Conservation (phyloP, 2,329 filamentous ascomycete genomes). For the Colletotrichum sojae region DNA sequence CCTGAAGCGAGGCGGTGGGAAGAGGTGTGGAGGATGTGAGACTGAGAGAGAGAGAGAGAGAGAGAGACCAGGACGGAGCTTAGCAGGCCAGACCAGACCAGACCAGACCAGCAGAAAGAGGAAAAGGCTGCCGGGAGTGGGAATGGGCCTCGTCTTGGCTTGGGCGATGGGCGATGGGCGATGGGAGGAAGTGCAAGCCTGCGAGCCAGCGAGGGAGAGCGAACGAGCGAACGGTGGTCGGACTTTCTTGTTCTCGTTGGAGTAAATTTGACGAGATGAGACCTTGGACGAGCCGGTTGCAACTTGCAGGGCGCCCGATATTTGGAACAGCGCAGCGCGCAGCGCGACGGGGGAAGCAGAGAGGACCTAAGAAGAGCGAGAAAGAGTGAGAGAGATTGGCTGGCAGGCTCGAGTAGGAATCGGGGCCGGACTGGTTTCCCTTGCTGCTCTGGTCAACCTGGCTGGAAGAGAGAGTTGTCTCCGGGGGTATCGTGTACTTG, state of each 20-base stretch:
- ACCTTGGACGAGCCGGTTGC: conserved; percentile 43
- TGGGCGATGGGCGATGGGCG: conserved; percentile 30
- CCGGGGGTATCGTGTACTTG: conserved; percentile 37
- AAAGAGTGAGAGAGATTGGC: conserved; percentile 3
- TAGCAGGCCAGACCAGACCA: conserved; percentile 3
- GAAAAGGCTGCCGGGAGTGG: conserved; percentile 31
- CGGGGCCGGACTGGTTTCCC: conserved; percentile 14
- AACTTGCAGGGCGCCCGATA: conserved; percentile 38
- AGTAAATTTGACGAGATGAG: conserved; percentile 46
- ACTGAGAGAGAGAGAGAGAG: neutral
- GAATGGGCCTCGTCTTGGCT: conserved; percentile 39
- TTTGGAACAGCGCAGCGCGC: conserved; percentile 37
- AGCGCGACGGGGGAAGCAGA: conserved; percentile 29
- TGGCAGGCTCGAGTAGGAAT: neutral
- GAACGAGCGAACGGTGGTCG: conserved; percentile 36
- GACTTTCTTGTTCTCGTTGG: conserved; percentile 31
- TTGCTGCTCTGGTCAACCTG: conserved; percentile 29
- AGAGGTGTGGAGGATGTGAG: conserved; percentile 22
- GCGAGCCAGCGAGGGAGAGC: conserved; percentile 13
- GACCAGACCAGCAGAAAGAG: conserved; percentile 32
- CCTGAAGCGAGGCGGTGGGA: conserved; percentile 38
- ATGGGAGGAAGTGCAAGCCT: conserved; percentile 7
- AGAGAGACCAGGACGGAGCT: conserved; percentile 3
- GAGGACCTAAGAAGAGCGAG: neutral
- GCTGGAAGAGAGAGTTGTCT: conserved; percentile 13